phyloP scores from a whole-genome alignment of 2,329 filamentous ascomycete species.

The Hypoxylon sp. region DNA sequence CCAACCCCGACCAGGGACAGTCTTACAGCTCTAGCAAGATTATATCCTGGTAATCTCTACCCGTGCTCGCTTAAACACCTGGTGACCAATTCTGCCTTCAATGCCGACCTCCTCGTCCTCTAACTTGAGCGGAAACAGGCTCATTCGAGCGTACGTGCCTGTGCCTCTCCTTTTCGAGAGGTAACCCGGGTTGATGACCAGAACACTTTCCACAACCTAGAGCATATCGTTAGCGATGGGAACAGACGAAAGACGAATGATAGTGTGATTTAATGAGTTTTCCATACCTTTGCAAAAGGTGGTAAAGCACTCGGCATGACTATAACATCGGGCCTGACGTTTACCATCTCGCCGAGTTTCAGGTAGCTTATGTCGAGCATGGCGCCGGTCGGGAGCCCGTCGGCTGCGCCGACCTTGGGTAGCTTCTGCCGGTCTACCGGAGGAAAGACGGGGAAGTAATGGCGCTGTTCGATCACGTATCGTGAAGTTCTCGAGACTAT shows the following conservation, averaged over 20 bases:
- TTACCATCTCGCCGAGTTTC: constrained; percentile 90
- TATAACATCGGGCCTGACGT: constrained; percentile 83
- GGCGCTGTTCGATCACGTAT: constrained; percentile 86
- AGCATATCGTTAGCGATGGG: constrained; percentile 9
- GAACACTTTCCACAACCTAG: constrained; percentile 87
- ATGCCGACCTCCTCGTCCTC: constrained; percentile 64
- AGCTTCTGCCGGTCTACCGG: constrained; percentile 73
- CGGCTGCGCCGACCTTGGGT: constrained; percentile 68
- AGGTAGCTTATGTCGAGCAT: constrained; percentile 84
- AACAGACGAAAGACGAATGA: background rate
- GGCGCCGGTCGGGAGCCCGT: constrained; percentile 72
- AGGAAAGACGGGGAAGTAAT: constrained; percentile 90
- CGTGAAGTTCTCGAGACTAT: constrained; percentile 75
- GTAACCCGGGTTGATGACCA: constrained; percentile 89
- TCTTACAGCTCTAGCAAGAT: constrained; percentile 20
- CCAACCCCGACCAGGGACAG: background rate
- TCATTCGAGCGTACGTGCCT: constrained; percentile 85
- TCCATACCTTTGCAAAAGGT: constrained; percentile 83
- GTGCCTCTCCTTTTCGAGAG: constrained; percentile 84
- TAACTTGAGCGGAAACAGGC: constrained; percentile 70
- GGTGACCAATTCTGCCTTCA: constrained; percentile 71
- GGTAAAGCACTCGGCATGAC: constrained; percentile 83
- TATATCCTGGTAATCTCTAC: constrained; percentile 87
- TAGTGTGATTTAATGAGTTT: background rate
- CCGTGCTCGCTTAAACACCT: constrained; percentile 80